Percentiles rank a stretch among this genome's conserved stretches.
Conservation (phyloP, 768 basidiomycete genomes). For the Mycena haematopus region DNA sequence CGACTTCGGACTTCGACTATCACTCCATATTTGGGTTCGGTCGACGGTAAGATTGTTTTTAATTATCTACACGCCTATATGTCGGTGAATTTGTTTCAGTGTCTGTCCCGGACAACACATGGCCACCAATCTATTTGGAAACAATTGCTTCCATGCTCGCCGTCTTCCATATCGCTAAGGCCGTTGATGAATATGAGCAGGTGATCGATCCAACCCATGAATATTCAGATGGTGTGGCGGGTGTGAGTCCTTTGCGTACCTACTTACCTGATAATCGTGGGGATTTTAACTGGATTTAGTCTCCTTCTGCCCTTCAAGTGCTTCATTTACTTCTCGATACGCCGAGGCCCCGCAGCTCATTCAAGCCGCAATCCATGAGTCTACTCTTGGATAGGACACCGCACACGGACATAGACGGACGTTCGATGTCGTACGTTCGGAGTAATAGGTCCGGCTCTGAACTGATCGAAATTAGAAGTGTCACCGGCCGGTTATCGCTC, state of each 20-base stretch:
- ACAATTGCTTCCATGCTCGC: constrained; percentile 18
- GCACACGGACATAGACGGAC: too few species aligned
- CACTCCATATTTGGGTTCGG: constrained; percentile 16
- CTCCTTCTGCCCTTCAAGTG: constrained; percentile 16
- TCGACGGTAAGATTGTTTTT: constrained; percentile 20
- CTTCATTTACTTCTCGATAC: constrained; percentile 7
- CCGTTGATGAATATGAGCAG: constrained; percentile 10
- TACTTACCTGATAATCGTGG: background rate
- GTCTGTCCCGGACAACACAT: constrained; percentile 27
- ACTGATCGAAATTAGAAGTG: too few species aligned
- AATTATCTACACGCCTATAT: too few species aligned
- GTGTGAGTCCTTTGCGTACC: background rate
- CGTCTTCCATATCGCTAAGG: constrained; percentile 22
- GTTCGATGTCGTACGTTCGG: too few species aligned
- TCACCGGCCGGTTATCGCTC: background rate
- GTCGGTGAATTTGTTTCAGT: background rate
- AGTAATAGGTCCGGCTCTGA: too few species aligned
- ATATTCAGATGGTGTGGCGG: constrained; percentile 14
- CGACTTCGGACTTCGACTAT: background rate
- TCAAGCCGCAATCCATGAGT: background rate
- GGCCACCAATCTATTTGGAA: constrained; percentile 9
- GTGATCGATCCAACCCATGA: constrained; percentile 40
- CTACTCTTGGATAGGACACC: background rate
- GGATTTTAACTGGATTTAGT: background rate
- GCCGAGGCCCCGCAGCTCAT: background rate